Evolutionary conservation across 2,329 filamentous ascomycete species (phyloP).

Genomic region (Nothophoma quercina): DNA sequence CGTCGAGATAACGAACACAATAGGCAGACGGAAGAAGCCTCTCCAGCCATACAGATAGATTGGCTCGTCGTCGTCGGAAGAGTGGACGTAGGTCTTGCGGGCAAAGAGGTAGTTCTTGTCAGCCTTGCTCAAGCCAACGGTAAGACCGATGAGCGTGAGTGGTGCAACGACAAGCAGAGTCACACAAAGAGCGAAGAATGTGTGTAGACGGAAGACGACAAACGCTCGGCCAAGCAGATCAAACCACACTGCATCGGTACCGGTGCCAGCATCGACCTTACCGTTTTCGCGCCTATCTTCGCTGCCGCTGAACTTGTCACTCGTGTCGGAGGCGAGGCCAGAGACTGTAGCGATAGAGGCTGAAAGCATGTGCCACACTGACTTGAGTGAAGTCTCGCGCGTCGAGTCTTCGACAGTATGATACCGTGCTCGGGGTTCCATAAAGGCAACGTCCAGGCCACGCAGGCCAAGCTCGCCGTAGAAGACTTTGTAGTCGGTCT

Average conservation of each 20-base stretch:
- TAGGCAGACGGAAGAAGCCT: slow-evolving; percentile 83
- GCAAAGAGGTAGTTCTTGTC: slow-evolving; percentile 93
- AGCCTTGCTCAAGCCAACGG: slow-evolving; percentile 70
- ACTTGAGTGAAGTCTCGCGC: slow-evolving; percentile 73
- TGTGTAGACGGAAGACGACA: slow-evolving; percentile 79
- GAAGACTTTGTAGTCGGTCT: slow-evolving; percentile 90
- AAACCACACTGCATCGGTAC: slow-evolving; percentile 85
- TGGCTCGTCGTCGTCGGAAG: slow-evolving; percentile 64
- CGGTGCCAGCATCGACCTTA: slow-evolving; percentile 71
- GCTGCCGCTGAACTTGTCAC: slow-evolving; percentile 71
- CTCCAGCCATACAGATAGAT: slow-evolving; percentile 76
- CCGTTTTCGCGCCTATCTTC: slow-evolving; percentile 63
- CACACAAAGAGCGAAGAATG: slow-evolving; percentile 87
- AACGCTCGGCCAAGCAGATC: slow-evolving; percentile 85
- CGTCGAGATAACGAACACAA: slow-evolving; percentile 73
- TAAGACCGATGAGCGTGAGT: slow-evolving; percentile 72
- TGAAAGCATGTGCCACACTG: slow-evolving; percentile 95
- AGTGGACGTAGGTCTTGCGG: slow-evolving; percentile 67
- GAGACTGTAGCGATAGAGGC: slow-evolving; percentile 78
- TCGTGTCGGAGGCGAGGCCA: slow-evolving; percentile 72
- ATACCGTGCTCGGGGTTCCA: slow-evolving; percentile 83
- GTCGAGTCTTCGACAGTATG: slow-evolving; percentile 91
- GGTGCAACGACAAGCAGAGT: slow-evolving; percentile 83
- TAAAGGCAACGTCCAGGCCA: slow-evolving; percentile 92
- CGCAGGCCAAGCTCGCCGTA: slow-evolving; percentile 78